These are phyloP conservation scores for Pythium chondricola DNA, from an alignment of 352 stramenopile genomes.

Conservation along the genomic window DNA sequence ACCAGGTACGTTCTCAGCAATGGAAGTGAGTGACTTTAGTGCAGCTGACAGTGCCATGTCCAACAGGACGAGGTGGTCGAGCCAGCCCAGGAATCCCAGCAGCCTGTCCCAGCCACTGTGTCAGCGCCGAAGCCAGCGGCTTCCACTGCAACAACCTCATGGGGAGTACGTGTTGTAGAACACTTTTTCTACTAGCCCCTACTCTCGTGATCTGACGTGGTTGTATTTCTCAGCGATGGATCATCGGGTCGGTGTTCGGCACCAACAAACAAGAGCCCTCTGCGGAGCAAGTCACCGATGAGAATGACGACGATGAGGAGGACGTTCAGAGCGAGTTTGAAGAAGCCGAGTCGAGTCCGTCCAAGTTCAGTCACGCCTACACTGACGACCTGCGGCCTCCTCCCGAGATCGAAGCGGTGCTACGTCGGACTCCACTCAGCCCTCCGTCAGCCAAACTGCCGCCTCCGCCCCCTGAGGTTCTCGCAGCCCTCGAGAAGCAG, in stretches of 20 bases:
- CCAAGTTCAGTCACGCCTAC: neutral
- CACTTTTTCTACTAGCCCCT: too few species aligned
- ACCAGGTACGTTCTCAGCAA: conserved; percentile 5
- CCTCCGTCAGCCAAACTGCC: conserved; percentile 2
- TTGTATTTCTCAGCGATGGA: conserved; percentile 18
- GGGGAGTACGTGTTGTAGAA: conserved; percentile 3
- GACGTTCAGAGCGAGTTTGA: conserved; percentile 12
- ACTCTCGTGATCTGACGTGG: too few species aligned
- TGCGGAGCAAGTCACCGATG: neutral
- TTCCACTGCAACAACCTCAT: too few species aligned
- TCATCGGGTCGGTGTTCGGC: conserved; percentile 18
- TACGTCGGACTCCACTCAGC: conserved; percentile 12
- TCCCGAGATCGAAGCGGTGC: conserved; percentile 17
- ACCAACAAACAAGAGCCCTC: neutral
- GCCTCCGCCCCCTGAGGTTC: conserved; percentile 15
- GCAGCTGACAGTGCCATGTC: neutral
- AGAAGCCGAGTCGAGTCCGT: conserved; percentile 9
- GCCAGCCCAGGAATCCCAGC: neutral
- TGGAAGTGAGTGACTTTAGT: neutral
- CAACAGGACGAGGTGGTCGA: neutral
- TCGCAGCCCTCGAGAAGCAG: conserved; percentile 15
- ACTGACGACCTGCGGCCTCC: conserved; percentile 16
- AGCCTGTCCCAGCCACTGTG: too few species aligned
- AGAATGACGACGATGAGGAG: conserved; percentile 6
- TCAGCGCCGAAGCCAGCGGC: too few species aligned